Percentiles rank a stretch among this genome's conserved stretches.
phyloP scores from a whole-genome alignment of 2,329 filamentous ascomycete genomes.

The Dryadomyces sulphureus region DNA sequence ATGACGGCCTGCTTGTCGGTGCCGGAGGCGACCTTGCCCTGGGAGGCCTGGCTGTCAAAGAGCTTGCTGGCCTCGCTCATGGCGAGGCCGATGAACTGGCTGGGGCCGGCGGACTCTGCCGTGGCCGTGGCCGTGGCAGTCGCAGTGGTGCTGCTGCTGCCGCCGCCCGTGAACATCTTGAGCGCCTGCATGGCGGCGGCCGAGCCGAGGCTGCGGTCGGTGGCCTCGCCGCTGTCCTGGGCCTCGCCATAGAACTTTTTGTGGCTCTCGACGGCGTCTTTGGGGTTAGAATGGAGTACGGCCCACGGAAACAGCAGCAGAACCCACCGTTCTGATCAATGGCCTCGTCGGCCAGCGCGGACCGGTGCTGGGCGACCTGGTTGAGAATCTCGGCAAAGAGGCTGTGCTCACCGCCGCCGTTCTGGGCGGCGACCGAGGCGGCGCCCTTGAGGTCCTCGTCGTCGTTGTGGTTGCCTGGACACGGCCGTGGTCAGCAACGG shows the following conservation, averaged over 20 bases:
- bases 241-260: slow-evolving; percentile 53
- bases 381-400: slow-evolving; percentile 35
- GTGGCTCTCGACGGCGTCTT: slow-evolving; percentile 59
- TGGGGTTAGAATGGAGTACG: not conserved
- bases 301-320: not conserved
- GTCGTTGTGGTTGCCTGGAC: slow-evolving; percentile 22
- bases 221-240: slow-evolving; percentile 29
- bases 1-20: slow-evolving; percentile 71
- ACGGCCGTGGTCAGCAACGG: no score
- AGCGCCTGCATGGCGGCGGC: slow-evolving; percentile 71
- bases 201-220: slow-evolving; percentile 43
- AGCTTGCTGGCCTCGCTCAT: slow-evolving; percentile 78
- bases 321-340: slow-evolving; percentile 34
- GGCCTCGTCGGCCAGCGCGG: slow-evolving; percentile 28
- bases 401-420: slow-evolving; percentile 30
- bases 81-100: slow-evolving; percentile 68
- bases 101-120: slow-evolving; percentile 37
- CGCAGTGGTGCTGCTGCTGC: no score
- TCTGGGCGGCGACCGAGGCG: slow-evolving; percentile 30
- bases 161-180: slow-evolving; percentile 52
- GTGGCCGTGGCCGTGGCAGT: slow-evolving; percentile 21
- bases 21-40: slow-evolving; percentile 37
- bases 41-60: slow-evolving; percentile 41
- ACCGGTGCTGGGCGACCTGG: slow-evolving; percentile 33
- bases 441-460: slow-evolving; percentile 33